A percentile compares a stretch with the other conserved stretches of the same genome.
Conservation (phyloP, 108 stramenopile species). For the Cyclotella baltica region DNA sequence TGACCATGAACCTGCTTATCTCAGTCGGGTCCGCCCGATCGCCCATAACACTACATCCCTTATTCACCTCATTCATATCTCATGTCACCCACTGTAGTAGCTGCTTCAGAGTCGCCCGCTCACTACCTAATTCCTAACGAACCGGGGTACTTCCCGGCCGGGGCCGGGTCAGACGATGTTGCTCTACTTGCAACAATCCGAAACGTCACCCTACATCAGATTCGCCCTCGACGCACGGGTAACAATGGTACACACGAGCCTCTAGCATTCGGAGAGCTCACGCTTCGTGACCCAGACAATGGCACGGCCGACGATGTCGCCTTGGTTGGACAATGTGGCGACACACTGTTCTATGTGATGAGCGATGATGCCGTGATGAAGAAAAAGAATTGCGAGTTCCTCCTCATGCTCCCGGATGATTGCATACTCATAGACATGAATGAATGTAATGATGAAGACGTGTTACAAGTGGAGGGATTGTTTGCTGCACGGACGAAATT, state of each 20-base stretch:
- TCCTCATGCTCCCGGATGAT: conserved; percentile 28
- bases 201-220: conserved; percentile 24
- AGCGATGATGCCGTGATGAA: conserved; percentile 28
- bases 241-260: not conserved
- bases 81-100: too few relatives aligned
- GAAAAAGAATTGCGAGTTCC: conserved; percentile 18
- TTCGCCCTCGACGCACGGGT: conserved; percentile 9
- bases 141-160: conserved; percentile 32
- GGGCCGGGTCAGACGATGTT: not conserved
- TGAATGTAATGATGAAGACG: conserved; percentile 2
- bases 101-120: not conserved
- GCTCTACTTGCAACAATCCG: conserved; percentile 10
- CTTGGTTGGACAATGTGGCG: conserved; percentile 27
- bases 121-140: conserved; percentile 25
- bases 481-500: conserved; percentile 40
- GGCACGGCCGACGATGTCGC: conserved; percentile 45
- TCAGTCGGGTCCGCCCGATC: too few relatives aligned
- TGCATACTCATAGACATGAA: conserved; percentile 33
- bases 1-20: too few relatives aligned
- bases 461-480: conserved; percentile 30
- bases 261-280: conserved; percentile 25
- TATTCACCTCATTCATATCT: too few relatives aligned
- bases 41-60: too few relatives aligned
- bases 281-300: conserved; percentile 20
- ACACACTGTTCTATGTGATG: conserved; percentile 33